Base-by-base conservation (phyloP, 176 grass and related monocot species). In the Pontederia paniculata region DNA sequence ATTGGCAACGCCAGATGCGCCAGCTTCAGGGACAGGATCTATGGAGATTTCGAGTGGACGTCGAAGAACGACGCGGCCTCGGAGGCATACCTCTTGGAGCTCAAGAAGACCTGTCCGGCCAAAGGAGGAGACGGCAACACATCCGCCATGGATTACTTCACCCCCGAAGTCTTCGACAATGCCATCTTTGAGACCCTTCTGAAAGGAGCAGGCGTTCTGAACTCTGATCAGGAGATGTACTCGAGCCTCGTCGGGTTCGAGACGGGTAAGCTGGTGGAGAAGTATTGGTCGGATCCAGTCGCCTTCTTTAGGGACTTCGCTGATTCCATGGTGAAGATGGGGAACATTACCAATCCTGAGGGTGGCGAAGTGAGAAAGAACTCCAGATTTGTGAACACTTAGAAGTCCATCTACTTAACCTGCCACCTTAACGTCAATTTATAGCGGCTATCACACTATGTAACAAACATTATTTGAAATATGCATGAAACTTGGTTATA, bases 141-240 rank as follows among this genome's bases (percentile, higher is more conserved):
- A 60, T 77, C 80, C 5, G 62, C 79, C 18, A 74, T 98, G 86
- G 93, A 98, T 55, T 84, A 80, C 63, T 1, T 76, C 62, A 79
- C 86, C 11, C 77, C 83, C 0, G 16, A 47, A 0, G 9, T 73
- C 55, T 98, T 98, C 31, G 93, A 98, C 72, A 98, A 98, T 12
- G 93, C 93, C 31, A 91, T 79, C 62, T 91, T 69, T 13, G 93
- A 82, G 57, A 65, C 70, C 1, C 79, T 91, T 23, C 63, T 91
- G 65, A 69, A 84, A 21, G 86, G 93, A 6, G 75, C 87, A 41
- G 93, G 86, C n/a, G 78, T 98, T 17, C 78, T 98, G 37, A 91
- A 88, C 72, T 98, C 93, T 2, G 93, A 98, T 66, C 93, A 98
- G 86, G 86, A 91, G 88, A 90, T 98, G 86, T 98, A 82, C 76